Percentiles rank a stretch among this genome's conserved stretches.
These are phyloP conservation scores for Rhodotorula sphaerocarpa DNA, from an alignment of 768 basidiomycete species.

Conservation along the genomic window DNA sequence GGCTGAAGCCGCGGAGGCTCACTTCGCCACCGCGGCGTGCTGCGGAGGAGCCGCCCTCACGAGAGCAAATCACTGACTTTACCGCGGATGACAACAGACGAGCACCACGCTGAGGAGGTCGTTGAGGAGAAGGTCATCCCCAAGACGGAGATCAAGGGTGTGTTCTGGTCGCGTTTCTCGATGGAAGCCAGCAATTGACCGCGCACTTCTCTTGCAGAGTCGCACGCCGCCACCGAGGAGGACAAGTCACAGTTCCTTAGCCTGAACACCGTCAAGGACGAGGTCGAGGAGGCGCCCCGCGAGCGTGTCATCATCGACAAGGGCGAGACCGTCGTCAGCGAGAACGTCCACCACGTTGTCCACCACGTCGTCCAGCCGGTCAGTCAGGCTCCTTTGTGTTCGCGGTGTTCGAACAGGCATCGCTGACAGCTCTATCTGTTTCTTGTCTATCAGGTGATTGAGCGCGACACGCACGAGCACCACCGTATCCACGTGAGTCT, in stretches of 20 bases:
- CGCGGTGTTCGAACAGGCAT: too few species aligned
- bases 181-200: neutral
- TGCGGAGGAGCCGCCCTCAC: too few species aligned
- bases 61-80: too few species aligned
- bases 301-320: constrained; percentile 27
- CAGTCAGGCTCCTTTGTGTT: neutral
- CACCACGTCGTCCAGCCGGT: constrained; percentile 42
- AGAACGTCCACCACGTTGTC: constrained; percentile 31
- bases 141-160: constrained; percentile 10
- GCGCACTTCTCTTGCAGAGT: constrained; percentile 14
- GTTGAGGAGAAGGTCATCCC: constrained; percentile 19
- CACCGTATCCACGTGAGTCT: constrained; percentile 42
- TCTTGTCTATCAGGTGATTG: too few species aligned
- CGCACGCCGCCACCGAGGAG: constrained; percentile 31
- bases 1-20: too few species aligned
- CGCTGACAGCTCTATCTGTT: too few species aligned
- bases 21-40: too few species aligned
- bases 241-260: constrained; percentile 26
- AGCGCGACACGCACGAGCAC: constrained; percentile 44
- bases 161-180: neutral
- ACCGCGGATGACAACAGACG: too few species aligned
- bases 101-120: constrained; percentile 15
- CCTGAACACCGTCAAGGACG: constrained; percentile 17
- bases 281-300: neutral
- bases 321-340: constrained; percentile 19